These are phyloP conservation scores for Starmerella floris DNA, from an alignment of 805 yeast species.

Conservation along the genomic window DNA sequence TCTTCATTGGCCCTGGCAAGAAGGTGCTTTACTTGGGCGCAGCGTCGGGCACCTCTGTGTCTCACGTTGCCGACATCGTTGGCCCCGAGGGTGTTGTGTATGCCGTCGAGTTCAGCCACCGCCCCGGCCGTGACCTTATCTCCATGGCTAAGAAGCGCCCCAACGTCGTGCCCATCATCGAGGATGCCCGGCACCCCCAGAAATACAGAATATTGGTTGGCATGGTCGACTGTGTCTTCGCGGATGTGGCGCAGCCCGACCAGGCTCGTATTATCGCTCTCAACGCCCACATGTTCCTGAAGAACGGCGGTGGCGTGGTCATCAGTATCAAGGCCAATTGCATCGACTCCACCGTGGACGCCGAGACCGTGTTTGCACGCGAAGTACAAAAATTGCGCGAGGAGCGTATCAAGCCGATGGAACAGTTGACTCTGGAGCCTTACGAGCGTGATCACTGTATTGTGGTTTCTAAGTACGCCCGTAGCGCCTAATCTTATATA, in stretches of 20 bases:
- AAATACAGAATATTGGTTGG: constrained; percentile 98
- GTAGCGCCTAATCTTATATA: constrained; percentile 41
- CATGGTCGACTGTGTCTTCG: constrained; percentile 97
- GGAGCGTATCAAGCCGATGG: constrained; percentile 96
- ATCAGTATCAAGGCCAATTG: constrained; percentile 99
- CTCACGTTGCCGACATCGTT: constrained; percentile 95
- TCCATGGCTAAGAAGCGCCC: constrained; percentile 99
- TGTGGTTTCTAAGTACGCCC: constrained; percentile 91
- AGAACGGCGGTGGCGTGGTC: constrained; percentile 97
- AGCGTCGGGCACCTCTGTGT: constrained; percentile 97
- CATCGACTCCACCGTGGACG: constrained; percentile 98
- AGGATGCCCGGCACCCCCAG: constrained; percentile 99
- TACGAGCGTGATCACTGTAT: constrained; percentile 99
- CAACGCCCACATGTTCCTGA: constrained; percentile 94
- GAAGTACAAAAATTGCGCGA: constrained; percentile 98
- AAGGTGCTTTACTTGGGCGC: constrained; percentile 97
- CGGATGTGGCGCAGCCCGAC: constrained; percentile 99
- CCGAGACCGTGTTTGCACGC: constrained; percentile 98
- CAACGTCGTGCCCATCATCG: constrained; percentile 94
- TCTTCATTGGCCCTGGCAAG: constrained; percentile 95
- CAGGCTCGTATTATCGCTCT: constrained; percentile 99
- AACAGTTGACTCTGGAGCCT: constrained; percentile 97
- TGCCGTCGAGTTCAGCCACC: constrained; percentile 98
- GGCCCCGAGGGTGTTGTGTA: constrained; percentile 98
- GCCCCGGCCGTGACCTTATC: constrained; percentile 98